Conservation (phyloP, 257 asterid species). For the Solanum tarapatanum region DNA sequence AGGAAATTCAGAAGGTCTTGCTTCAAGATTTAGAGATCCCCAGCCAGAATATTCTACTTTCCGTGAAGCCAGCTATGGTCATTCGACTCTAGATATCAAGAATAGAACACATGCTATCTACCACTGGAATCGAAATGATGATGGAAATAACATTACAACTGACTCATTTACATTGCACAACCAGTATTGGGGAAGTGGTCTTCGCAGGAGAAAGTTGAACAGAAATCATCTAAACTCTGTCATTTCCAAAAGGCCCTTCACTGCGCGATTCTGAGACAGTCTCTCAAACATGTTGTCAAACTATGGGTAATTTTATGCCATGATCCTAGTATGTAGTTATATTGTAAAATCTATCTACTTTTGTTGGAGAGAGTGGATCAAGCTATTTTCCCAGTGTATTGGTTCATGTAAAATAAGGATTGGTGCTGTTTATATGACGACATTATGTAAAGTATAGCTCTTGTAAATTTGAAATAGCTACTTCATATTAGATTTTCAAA, state of each 20-base stretch:
- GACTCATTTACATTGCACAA: constrained; percentile 67
- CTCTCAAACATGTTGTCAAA: background rate
- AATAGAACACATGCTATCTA: constrained; percentile 80
- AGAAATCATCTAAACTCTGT: constrained; percentile 41
- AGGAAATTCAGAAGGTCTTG: constrained; percentile 98
- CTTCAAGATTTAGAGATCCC: constrained; percentile 79
- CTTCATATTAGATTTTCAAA: no score
- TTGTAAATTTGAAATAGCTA: background rate
- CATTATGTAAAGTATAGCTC: background rate
- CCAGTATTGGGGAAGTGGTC: constrained; percentile 71
- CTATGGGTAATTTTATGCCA: background rate
- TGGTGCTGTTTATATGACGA: background rate
- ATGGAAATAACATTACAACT: constrained; percentile 67
- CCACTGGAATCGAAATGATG: constrained; percentile 95
- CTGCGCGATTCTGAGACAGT: constrained; percentile 9
- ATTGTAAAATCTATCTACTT: background rate
- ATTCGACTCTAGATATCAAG: constrained; percentile 79
- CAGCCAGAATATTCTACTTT: constrained; percentile 94
- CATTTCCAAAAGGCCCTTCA: constrained; percentile 11
- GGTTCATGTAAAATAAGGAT: background rate
- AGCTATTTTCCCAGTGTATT: background rate
- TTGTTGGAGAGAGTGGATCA: background rate
- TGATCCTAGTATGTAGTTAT: background rate
- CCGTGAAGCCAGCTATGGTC: constrained; percentile 97
- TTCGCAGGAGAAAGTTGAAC: constrained; percentile 67